phyloP scores from a whole-genome alignment of 2,329 filamentous ascomycete genomes.

The Penicillium sp. region DNA sequence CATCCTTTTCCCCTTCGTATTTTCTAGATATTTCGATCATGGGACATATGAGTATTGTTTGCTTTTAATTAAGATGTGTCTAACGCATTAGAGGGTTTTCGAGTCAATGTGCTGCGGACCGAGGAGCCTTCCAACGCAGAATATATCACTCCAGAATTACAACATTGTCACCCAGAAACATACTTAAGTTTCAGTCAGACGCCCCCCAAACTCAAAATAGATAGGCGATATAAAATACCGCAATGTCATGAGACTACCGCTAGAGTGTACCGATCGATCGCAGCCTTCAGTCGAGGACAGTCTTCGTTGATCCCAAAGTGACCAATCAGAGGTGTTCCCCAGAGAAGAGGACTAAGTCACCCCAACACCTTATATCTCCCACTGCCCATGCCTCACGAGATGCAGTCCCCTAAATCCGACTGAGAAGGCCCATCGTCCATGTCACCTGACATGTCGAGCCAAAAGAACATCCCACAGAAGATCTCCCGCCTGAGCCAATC shows the following conservation, averaged over 20 bases:
- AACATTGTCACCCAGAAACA: no score
- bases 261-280: not conserved
- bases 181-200: no score
- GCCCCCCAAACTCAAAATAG: no score
- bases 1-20: not conserved
- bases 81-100: not conserved
- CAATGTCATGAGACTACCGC: not conserved
- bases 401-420: not conserved
- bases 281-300: not conserved
- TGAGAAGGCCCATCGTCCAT: not conserved
- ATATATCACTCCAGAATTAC: no score
- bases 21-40: not conserved
- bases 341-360: not conserved
- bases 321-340: slow-evolving; percentile 28
- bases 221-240: not conserved
- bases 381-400: not conserved
- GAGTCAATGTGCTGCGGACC: no score
- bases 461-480: slow-evolving; percentile 12
- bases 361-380: not conserved
- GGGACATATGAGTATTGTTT: no score
- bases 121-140: no score
- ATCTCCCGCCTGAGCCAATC: slow-evolving; percentile 22
- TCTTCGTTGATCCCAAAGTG: slow-evolving; percentile 30
- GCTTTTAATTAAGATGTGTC: not conserved
- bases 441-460: slow-evolving; percentile 3